phyloP scores from a whole-genome alignment of 345 rosid species.

The Stellera chamaejasme region DNA sequence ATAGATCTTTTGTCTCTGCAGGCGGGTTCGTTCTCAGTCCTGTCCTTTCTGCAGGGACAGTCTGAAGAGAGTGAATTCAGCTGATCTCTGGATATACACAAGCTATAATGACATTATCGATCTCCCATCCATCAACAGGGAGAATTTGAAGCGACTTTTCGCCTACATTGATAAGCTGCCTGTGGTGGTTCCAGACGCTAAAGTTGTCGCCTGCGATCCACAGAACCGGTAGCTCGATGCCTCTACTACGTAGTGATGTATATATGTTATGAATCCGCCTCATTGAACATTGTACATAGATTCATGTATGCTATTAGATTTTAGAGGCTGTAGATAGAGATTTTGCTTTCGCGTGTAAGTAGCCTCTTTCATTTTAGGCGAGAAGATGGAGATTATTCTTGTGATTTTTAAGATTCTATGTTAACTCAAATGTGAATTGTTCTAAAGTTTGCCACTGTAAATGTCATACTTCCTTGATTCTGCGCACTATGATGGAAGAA shows the following conservation, averaged over 20 bases:
- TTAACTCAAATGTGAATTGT: too few species aligned
- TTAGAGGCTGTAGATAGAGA: slow-evolving; percentile 16
- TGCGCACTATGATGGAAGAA: too few species aligned
- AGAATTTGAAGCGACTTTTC: slow-evolving; percentile 61
- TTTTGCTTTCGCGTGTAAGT: background rate
- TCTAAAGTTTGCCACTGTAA: too few species aligned
- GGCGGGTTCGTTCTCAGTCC: slow-evolving; percentile 71
- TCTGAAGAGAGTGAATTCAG: slow-evolving; percentile 65
- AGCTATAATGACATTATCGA: slow-evolving; percentile 40
- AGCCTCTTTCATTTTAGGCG: too few species aligned
- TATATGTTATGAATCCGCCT: slow-evolving; percentile 1
- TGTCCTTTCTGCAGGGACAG: slow-evolving; percentile 91
- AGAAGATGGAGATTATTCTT: too few species aligned
- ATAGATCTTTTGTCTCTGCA: slow-evolving; percentile 5
- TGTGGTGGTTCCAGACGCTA: slow-evolving; percentile 38
- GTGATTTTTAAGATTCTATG: too few species aligned
- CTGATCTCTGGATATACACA: slow-evolving; percentile 75
- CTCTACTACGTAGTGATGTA: slow-evolving; percentile 1
- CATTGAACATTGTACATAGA: slow-evolving; percentile 17
- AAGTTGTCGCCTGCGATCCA: slow-evolving; percentile 37
- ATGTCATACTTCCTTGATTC: too few species aligned
- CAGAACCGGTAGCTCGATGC: slow-evolving; percentile 19
- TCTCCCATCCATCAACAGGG: slow-evolving; percentile 39
- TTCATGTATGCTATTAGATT: slow-evolving; percentile 3
- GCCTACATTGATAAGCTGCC: slow-evolving; percentile 60